phyloP scores from a whole-genome alignment of 306 rosid species.

The Elaeagnus macrophylla region DNA sequence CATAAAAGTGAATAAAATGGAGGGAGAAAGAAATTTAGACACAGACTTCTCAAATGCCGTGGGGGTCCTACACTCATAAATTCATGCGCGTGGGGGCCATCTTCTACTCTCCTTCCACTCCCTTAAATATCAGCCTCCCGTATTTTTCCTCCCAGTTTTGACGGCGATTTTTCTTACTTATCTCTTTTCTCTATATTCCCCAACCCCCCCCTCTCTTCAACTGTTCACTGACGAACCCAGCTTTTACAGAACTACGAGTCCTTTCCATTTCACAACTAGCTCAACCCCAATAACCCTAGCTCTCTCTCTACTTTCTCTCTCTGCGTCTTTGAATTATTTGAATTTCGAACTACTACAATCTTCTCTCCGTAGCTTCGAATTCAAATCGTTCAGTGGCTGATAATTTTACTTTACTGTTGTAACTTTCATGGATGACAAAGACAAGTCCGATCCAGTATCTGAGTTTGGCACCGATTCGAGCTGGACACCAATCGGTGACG shows the following conservation, averaged over 20 bases:
- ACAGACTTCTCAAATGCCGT: too few species aligned
- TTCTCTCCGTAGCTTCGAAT: slow-evolving; percentile 8
- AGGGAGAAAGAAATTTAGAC: too few species aligned
- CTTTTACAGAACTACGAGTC: slow-evolving; percentile 56
- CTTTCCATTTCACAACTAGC: slow-evolving; percentile 44
- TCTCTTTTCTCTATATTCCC: slow-evolving; percentile 22
- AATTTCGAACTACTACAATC: background rate
- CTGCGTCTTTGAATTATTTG: background rate
- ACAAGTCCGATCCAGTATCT: slow-evolving; percentile 34
- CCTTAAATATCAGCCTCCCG: slow-evolving; percentile 42
- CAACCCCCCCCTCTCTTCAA: slow-evolving; percentile 9
- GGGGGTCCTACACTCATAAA: slow-evolving; percentile 13
- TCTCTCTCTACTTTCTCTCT: slow-evolving; percentile 3
- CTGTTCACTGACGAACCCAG: slow-evolving; percentile 51
- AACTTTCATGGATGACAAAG: slow-evolving; percentile 30
- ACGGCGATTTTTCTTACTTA: slow-evolving; percentile 55
- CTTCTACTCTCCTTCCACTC: slow-evolving; percentile 18
- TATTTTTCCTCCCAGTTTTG: slow-evolving; percentile 29
- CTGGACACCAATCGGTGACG: slow-evolving; percentile 35
- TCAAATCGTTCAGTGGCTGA: slow-evolving; percentile 1
- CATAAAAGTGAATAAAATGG: too few species aligned
- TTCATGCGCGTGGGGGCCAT: slow-evolving; percentile 47
- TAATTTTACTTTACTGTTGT: background rate
- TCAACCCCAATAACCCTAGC: slow-evolving; percentile 43
- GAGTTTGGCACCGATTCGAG: slow-evolving; percentile 38